Evolutionary conservation across 208 protist species (phyloP), one percentile per base, ranked within the genome.

Genomic region (Leishmania turanica): DNA sequence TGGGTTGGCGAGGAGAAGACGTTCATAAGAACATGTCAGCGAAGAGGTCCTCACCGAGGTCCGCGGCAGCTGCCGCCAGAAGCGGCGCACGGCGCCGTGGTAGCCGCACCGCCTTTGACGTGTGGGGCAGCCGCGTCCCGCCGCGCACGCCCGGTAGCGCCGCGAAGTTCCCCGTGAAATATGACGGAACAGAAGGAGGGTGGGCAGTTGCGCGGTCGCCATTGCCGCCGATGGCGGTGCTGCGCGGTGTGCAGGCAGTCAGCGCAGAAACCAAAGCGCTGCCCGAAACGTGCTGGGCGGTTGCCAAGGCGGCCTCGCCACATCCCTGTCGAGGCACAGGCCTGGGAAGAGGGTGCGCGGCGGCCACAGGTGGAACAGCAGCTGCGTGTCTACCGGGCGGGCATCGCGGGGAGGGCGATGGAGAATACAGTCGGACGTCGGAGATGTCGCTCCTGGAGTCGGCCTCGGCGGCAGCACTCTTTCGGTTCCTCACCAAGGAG

Each of bases 1-100:
- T 19, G 34, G 0, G 40, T 5, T 1, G n/a, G 24, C 74, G 31
- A 70, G 66, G 69, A 78, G 27, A 88, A 31, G 49, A 24, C 58
- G 42, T 54, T 87, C 88, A 94, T 3, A 84, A 89, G 42, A 91
- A 96, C 1, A 93, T 56, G 75, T 95, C 90, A 0, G 89, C 85
- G 75, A 96, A 96, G 72, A 96, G 75, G 79, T 94, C 91, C 24
- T 96, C 90, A 40, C 79, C 80, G 45, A 78, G 45, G 27, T 74
- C 79, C 13, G 58, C 17, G 65, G 87, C 47, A 40, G 64, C 34
- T 60, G 79, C 64, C 83, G 84, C 69, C 74, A 83, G 49, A 62
- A 81, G 60, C 8, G 71, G 70, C 19, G 71, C 78, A 21, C 88
- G 88, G 21, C 86, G 84, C 31, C 75, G 58, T 45, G 75, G 58